These are phyloP conservation scores for Ormosia emarginata DNA, from an alignment of 306 rosid species.

Conservation along the genomic window DNA sequence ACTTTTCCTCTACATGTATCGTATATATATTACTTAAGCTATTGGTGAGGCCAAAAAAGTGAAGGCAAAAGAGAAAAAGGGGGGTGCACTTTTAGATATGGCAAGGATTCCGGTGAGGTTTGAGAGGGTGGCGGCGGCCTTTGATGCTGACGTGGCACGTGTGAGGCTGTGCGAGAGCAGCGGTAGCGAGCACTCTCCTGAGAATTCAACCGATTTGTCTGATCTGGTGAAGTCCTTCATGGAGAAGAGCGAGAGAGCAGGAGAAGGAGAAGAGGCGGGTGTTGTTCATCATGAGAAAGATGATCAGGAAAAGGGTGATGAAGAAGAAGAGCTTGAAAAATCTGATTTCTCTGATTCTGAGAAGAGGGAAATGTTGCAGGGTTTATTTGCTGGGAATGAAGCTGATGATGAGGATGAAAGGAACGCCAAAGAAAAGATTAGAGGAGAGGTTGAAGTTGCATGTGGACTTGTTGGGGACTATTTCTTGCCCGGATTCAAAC, in stretches of 20 bases:
- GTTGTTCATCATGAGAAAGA: background rate
- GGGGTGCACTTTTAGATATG: background rate
- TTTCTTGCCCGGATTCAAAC: slow-evolving; percentile 47
- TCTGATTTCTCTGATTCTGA: slow-evolving; percentile 37
- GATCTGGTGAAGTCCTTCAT: slow-evolving; percentile 78
- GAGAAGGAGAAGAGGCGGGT: background rate
- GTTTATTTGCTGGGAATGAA: slow-evolving; percentile 26
- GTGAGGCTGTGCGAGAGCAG: slow-evolving; percentile 66
- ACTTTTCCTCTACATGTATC: background rate
- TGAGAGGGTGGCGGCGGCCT: slow-evolving; percentile 63
- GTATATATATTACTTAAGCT: background rate
- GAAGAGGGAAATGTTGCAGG: slow-evolving; percentile 32
- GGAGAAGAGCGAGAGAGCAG: slow-evolving; percentile 38
- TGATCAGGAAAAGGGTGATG: background rate
- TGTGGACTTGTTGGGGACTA: slow-evolving; percentile 9
- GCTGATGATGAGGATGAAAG: slow-evolving; percentile 15
- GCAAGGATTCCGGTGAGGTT: slow-evolving; percentile 50
- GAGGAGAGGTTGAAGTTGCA: slow-evolving; percentile 40
- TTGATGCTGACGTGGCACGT: slow-evolving; percentile 50
- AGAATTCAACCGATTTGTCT: slow-evolving; percentile 53
- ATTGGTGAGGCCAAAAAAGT: background rate
- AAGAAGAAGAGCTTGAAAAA: slow-evolving; percentile 9
- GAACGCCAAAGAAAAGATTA: slow-evolving; percentile 34
- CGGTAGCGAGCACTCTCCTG: slow-evolving; percentile 83
- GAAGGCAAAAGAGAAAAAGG: background rate